Base-by-base conservation (phyloP, 768 basidiomycete genomes). In the Wakefieldia striispora region DNA sequence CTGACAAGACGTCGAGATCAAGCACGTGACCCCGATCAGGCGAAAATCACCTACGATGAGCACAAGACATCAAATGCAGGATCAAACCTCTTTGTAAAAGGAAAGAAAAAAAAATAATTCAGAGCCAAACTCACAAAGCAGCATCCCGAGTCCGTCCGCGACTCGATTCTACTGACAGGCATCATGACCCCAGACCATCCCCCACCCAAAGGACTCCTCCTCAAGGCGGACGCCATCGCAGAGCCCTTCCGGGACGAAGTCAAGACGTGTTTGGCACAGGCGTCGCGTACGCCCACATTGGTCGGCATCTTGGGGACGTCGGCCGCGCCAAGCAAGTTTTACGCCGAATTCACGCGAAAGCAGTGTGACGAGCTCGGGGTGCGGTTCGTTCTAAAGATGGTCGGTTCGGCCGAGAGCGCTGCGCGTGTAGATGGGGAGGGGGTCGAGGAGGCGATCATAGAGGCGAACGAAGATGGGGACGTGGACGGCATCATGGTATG, bases 401-500 rank as follows among this genome's bases (percentile, higher is more conserved):
- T 84, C 4, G 69, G 76, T 20, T 75, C 76, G 20, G 73, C 72
- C 3, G 75, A 78, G 64, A 56, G 66, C 63, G 19, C 56, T 49
- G 72, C 72, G 20, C 49, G 49, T 14, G 80, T 75, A 0, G 88
- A 90, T 39, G 91, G 91, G 1, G 91, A 94, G 26, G 94, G 91
- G 11, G 93, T 94, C 8, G 97, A 99, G 67, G 91, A 95, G 67
- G 95, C 90, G 8, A 95, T 98, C 57, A 85, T 97, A 27, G 90
- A 93, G 61, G 93, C 95, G 8, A 99, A 99, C 63, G 88, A 88
- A 53, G 94, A 98, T 62, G 72, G 74, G 13, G 75, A 73, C 47
- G 82, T 95, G 10, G 83, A 95, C 69, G 95, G 95, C 9, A 93
- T 99, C 63, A 97, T 98, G 95, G 97, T 95, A 57, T 53, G 81